Percentiles rank a stretch among this genome's conserved stretches.
These are phyloP conservation scores for Cunninghamia lanceolata DNA, from an alignment of 75 land plant species.

Conservation along the genomic window DNA sequence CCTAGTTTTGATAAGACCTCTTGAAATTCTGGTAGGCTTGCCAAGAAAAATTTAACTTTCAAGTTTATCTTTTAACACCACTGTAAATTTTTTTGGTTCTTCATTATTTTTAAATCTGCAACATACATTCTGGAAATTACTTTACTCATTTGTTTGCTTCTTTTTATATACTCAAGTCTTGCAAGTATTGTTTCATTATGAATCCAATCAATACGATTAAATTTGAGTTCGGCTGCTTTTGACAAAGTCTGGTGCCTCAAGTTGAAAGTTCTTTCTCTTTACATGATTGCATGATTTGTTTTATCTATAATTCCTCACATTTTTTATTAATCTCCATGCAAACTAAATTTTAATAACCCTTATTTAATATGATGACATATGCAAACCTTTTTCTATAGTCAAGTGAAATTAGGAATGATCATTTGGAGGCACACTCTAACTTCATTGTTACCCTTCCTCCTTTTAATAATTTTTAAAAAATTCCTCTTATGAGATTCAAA, in stretches of 20 bases:
- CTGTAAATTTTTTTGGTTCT: not conserved
- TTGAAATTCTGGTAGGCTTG: too few relatives aligned
- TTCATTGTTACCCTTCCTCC: too few relatives aligned
- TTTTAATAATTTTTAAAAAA: too few relatives aligned
- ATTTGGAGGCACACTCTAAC: not conserved
- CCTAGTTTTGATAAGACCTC: too few relatives aligned
- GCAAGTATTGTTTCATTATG: too few relatives aligned
- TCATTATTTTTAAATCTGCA: not conserved
- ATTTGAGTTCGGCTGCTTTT: not conserved
- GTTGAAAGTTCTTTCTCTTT: not conserved
- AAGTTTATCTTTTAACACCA: not conserved
- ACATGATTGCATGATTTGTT: not conserved
- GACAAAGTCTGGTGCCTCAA: too few relatives aligned
- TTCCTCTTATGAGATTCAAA: too few relatives aligned
- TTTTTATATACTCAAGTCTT: too few relatives aligned
- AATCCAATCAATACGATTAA: not conserved
- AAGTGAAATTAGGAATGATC: not conserved
- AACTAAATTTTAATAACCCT: not conserved
- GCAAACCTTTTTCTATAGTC: not conserved
- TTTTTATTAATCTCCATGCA: not conserved
- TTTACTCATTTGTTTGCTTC: not conserved
- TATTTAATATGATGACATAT: not conserved
- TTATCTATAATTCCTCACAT: not conserved
- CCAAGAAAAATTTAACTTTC: too few relatives aligned
- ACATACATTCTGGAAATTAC: not conserved